Evolutionary conservation across 371 early-diverging fungal genomes (phyloP), one percentile per base, ranked within the genome.

Genomic region (Mucor sp.): DNA sequence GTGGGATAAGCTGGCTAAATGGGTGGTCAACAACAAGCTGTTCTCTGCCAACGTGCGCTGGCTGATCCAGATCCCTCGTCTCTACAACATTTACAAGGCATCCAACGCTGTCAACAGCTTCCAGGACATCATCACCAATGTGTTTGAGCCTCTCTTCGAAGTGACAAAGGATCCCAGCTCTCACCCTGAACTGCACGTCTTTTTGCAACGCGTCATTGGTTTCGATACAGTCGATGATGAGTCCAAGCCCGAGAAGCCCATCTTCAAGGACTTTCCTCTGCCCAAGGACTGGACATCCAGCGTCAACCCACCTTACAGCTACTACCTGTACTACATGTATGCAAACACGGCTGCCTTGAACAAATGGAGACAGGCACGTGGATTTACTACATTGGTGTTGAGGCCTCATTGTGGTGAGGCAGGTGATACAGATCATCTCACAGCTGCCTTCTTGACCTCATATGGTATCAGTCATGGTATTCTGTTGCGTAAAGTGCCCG

Each of bases 221-320:
- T 96, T 99, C 70, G 99, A 99, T 74, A 89, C 92, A 48, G 99
- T 99, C 0, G 99, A 99, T 79, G 99, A 99, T 74, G 99, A 99
- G 76, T 93, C 94, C 63, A 96, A 96, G 79, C 85, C 91, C 6
- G 99, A 98, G 76, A 85, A 92, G 15, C 88, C 95, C 7, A 85
- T 90, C 57, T 91, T 91, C 74, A 88, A 85, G 63, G 95, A 97
- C 74, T 96, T 89, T 72, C 98, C 97, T 19, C 78, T 78, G 50
- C 99, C 99, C 1, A 72, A 79, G 4, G 82, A 86, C 39, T 99
- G 99, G 99, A 77, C 83, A 60, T 85, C 85, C 21, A 62, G 66
- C 27, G 68, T 82, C 68, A 97, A 98, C 77, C 99, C 99, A 58
- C 99, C 99, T 19, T 99, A 99, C 79, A 90, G 93, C 19, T 98